Percentiles rank a stretch among this genome's conserved stretches.
Evolutionary conservation across 2,329 filamentous ascomycete species (phyloP).

Genomic region (Graphiopsis chlorocephala): DNA sequence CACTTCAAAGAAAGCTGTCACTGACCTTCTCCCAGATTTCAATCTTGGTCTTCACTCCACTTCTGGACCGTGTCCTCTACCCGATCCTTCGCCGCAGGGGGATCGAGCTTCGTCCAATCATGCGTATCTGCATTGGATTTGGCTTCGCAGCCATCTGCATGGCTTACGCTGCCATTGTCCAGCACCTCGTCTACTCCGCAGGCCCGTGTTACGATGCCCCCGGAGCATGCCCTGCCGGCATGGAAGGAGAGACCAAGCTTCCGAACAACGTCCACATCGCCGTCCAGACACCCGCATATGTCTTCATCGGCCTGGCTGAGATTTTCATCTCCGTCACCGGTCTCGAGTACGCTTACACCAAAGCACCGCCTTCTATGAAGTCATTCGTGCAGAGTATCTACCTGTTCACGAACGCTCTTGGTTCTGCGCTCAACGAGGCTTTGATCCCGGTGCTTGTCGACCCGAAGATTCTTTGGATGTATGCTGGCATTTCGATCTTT

Average conservation of each 20-base stretch:
- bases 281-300: constrained; percentile 46
- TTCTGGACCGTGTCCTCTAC: constrained; percentile 46
- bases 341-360: constrained; percentile 48
- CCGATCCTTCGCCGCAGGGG: constrained; percentile 43
- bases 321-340: constrained; percentile 49
- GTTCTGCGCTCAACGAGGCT: constrained; percentile 59
- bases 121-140: constrained; percentile 53
- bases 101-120: constrained; percentile 48
- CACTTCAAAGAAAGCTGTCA: too few relatives aligned
- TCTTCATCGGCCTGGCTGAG: constrained; percentile 46
- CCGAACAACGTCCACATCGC: constrained; percentile 47
- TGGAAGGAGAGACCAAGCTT: constrained; percentile 30
- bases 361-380: constrained; percentile 48
- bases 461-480: constrained; percentile 65
- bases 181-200: constrained; percentile 54
- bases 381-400: constrained; percentile 43
- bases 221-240: constrained; percentile 37
- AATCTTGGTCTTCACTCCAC: constrained; percentile 47
- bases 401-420: constrained; percentile 58
- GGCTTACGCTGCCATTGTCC: constrained; percentile 56
- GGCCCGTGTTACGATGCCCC: constrained; percentile 53
- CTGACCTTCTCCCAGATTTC: too few relatives aligned
- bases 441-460: constrained; percentile 60
- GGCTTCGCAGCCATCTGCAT: constrained; percentile 53
- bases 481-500: constrained; percentile 28